Conservation (phyloP, 2,329 filamentous ascomycete species). For the Pseudogymnoascus sp. region DNA sequence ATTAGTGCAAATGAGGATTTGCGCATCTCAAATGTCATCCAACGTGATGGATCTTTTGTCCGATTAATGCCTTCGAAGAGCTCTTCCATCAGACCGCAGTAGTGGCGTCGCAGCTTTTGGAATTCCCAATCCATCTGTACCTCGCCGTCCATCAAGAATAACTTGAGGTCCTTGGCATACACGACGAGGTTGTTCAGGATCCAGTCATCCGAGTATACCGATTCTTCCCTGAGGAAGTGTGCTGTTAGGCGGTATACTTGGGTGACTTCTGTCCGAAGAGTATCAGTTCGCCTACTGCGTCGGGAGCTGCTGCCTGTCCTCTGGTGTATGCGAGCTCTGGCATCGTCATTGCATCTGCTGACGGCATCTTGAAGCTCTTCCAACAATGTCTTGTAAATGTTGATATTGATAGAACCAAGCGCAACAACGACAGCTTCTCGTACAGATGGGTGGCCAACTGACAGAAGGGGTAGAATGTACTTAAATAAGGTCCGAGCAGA, state of each 20-base stretch:
- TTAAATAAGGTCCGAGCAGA: constrained; percentile 86
- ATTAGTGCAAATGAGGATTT: constrained; percentile 94
- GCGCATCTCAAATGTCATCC: constrained; percentile 95
- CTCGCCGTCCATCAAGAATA: constrained; percentile 90
- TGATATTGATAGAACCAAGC: constrained; percentile 88
- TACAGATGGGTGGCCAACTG: constrained; percentile 69
- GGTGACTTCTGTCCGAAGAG: constrained; percentile 86
- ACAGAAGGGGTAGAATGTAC: constrained; percentile 79
- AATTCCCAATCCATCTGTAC: constrained; percentile 94
- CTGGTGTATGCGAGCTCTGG: constrained; percentile 77
- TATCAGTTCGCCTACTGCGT: constrained; percentile 74
- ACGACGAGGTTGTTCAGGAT: constrained; percentile 79
- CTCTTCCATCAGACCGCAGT: constrained; percentile 87
- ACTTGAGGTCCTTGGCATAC: constrained; percentile 84
- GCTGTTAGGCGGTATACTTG: constrained; percentile 93
- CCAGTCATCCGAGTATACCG: constrained; percentile 81
- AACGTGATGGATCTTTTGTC: constrained; percentile 74
- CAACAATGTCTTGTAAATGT: constrained; percentile 82
- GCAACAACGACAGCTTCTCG: constrained; percentile 85
- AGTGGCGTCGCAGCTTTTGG: constrained; percentile 82
- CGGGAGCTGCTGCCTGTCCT: constrained; percentile 75
- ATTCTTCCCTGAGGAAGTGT: constrained; percentile 71
- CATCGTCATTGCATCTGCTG: constrained; percentile 78
- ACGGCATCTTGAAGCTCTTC: constrained; percentile 86
- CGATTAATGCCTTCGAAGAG: constrained; percentile 86